These are phyloP conservation scores for Marchantia paleacea DNA, from an alignment of 225 moss, liverwort and hornwort genomes.

Conservation along the genomic window DNA sequence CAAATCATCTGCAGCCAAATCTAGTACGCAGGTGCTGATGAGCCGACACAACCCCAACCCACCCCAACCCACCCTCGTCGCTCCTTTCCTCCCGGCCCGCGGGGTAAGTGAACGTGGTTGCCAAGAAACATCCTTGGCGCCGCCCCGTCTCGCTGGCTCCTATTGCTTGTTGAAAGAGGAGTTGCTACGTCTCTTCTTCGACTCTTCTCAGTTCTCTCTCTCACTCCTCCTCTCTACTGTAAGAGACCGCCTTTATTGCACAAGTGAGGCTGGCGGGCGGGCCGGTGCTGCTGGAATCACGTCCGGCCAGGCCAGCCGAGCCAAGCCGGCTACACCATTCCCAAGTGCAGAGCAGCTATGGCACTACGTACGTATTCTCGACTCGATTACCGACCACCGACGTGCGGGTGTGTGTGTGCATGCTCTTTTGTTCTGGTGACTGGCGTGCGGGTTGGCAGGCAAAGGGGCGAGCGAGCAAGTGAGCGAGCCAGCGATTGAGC, in stretches of 20 bases:
- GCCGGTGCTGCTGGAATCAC: conserved; percentile 5
- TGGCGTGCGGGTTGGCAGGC: conserved; percentile 1
- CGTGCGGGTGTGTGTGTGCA: not conserved
- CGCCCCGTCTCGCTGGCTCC: not conserved
- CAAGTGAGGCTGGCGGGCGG: not conserved
- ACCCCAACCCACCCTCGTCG: not conserved
- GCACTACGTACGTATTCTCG: not conserved
- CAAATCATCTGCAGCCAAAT: not conserved
- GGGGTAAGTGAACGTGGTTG: conserved; percentile 1
- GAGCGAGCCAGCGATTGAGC: not conserved
- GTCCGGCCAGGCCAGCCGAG: conserved; percentile 1
- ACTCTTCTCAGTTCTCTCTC: not conserved
- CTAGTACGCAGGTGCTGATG: not conserved
- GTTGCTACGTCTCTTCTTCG: not conserved
- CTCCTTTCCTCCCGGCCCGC: not conserved
- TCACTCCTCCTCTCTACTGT: not conserved
- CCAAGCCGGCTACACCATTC: conserved; percentile 4
- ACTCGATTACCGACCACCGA: conserved; percentile 1
- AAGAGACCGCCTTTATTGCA: conserved; percentile 4
- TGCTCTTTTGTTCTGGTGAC: not conserved
- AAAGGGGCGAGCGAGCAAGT: not conserved
- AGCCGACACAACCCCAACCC: not conserved
- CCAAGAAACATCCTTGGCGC: conserved; percentile 4
- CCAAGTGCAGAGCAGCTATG: not conserved
- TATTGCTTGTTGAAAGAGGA: not conserved